Base-by-base conservation (phyloP, 2,329 filamentous ascomycete species). In the Pezicula radicicola region DNA sequence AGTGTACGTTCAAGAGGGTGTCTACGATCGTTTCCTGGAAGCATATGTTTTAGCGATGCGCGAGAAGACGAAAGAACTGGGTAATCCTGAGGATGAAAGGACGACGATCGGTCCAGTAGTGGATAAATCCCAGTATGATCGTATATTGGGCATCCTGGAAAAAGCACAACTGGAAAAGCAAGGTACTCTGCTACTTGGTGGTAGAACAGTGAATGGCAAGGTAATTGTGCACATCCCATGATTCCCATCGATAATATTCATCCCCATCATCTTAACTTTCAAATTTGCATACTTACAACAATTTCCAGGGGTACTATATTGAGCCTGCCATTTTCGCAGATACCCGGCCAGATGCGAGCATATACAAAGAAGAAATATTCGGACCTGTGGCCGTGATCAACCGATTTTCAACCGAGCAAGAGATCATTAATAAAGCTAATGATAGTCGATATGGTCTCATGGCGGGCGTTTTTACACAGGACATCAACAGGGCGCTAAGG, bases 1-100 rank as follows among this genome's bases (percentile, higher is more conserved):
- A 4, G 83, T 89, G 12, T 88, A 88, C 64, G 78, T 89, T 5
- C 85, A 85, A 1, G 69, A 74, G 40, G 62, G 66, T 40, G 77
- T 87, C 67, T 83, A 87, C 57, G 57, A 72, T 13, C 71, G 70
- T 6, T 89, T 90, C 62, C 66, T 87, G 47, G 66, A 78, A 64
- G 68, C 72, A 42, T 42, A 16, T 85, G 85, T 75, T 83, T 80
- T 75, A 75, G 74, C 80, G 53, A 85, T 81, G 55, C 85, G 84
- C 79, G 83, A 87, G 65, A 84, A 84, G 48, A 83, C 83, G 53
- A 82, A 85, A 68, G 80, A 85, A 49, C 83, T 81, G 0, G 86
- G 72, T 7, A 66, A 74, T 37, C 72, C 72, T 48, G 75, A 69
- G 64, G 66, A 70, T 37, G 63, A 67, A 18, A 53, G 60, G 3